Conservation (phyloP, 495 filamentous ascomycete species). For the Immersiella caudata region DNA sequence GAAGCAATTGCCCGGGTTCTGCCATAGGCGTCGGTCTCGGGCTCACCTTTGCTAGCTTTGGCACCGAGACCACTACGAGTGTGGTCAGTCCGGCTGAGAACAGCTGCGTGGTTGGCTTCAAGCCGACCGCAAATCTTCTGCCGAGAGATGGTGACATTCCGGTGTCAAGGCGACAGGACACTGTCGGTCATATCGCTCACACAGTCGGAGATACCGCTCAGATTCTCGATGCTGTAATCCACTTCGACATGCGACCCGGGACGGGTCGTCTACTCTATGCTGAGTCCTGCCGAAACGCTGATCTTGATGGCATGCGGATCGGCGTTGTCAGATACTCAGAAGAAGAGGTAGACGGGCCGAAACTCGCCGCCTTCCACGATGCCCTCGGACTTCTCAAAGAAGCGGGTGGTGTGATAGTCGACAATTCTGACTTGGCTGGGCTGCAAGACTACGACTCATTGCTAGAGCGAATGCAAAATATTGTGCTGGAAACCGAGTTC, state of each 20-base stretch:
- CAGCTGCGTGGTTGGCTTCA: background rate
- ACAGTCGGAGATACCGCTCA: background rate
- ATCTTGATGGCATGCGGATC: background rate
- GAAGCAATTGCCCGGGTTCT: background rate
- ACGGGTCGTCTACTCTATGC: background rate
- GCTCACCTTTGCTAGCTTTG: background rate
- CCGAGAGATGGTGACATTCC: background rate
- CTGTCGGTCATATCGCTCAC: background rate
- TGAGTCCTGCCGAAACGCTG: background rate
- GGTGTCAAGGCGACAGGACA: constrained; percentile 5
- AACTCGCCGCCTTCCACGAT: background rate
- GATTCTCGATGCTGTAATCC: background rate
- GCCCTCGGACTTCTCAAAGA: background rate
- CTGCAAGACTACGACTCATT: background rate
- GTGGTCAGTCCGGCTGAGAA: constrained; percentile 1
- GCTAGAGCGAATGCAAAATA: background rate
- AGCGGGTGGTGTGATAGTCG: background rate
- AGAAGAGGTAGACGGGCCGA: background rate
- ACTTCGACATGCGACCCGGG: background rate
- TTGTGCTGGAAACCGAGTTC: constrained; percentile 3
- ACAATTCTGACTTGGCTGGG: background rate
- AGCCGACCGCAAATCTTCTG: background rate
- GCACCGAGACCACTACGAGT: constrained; percentile 1
- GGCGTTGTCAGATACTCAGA: background rate
- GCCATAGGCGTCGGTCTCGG: background rate